Evolutionary conservation across 768 basidiomycete genomes (phyloP).

Genomic region (Boletales sp.): DNA sequence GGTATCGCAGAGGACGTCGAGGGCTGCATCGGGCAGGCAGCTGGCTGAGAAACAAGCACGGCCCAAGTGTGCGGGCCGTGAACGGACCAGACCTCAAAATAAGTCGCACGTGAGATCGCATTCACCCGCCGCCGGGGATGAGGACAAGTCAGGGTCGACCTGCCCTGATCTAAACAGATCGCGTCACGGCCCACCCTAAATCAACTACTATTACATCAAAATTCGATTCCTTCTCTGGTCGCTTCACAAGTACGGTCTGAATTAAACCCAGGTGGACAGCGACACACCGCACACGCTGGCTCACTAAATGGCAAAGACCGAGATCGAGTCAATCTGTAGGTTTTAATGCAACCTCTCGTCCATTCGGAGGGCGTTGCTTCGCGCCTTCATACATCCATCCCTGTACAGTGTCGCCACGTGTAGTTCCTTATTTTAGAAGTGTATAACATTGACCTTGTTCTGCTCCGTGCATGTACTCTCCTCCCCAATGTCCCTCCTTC

Average conservation of each 20-base stretch:
- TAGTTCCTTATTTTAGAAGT: background rate
- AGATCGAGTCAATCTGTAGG: slow-evolving; percentile 48
- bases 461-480: background rate
- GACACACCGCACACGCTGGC: slow-evolving; percentile 38
- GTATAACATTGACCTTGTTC: background rate
- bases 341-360: slow-evolving; percentile 63
- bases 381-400: slow-evolving; percentile 30
- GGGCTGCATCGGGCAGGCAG: slow-evolving; percentile 34
- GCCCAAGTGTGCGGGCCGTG: too few relatives aligned
- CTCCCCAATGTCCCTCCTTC: slow-evolving; percentile 48
- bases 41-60: background rate
- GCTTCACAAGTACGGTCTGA: slow-evolving; percentile 50
- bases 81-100: too few relatives aligned
- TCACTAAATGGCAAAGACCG: slow-evolving; percentile 79
- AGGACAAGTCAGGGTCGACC: too few relatives aligned
- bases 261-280: slow-evolving; percentile 68
- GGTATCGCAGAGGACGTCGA: slow-evolving; percentile 56
- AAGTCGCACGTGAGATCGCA: too few relatives aligned
- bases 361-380: slow-evolving; percentile 38
- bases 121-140: too few relatives aligned
- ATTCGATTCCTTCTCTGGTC: too few relatives aligned
- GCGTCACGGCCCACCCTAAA: too few relatives aligned
- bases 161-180: too few relatives aligned
- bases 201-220: too few relatives aligned
- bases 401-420: too few relatives aligned